Base-by-base conservation (phyloP, 768 basidiomycete genomes). In the Lactarius evosmus region DNA sequence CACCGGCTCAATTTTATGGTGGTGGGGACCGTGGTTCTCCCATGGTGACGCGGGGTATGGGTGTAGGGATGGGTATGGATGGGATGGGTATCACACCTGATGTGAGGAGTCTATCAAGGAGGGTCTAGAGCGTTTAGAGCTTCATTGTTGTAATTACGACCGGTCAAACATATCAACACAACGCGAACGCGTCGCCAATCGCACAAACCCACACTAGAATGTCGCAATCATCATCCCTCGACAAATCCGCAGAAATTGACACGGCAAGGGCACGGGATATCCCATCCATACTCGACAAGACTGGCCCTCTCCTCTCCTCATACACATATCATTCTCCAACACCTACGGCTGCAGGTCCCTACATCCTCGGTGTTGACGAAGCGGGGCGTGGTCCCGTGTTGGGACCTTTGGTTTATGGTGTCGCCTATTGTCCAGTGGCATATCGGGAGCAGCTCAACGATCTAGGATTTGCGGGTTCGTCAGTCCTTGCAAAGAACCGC, bases 331-430 rank as follows among this genome's bases (percentile, higher is more conserved):
- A 92, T 72, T 89, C 90, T 0, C 80, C 85, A 1, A 82, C 73
- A 0, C 91, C 92, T 2, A 87, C 86, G 0, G 82, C 85, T 0
- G 61, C 74, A 1, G 92, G 92, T 0, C 89, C 90, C 0, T 97
- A 95, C 77, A 92, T 98, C 55, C 87, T 99, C 56, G 97, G 97
- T 27, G 95, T 99, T n/a, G 97, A 99, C 74, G 97, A 99, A 74
- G 97, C 97, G 0, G 97, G 97, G 0, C 82, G 97, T 60, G 97
- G 97, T 0, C 97, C 96, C 25, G 96, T 96, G 1, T 79, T 99
- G 0, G 96, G 95, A 1, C 97, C 97, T 0, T 83, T 98, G 64
- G 97, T 99, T 0, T 98, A 99, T 71, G 96, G 91, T 7, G 86
- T 96, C 29, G 95, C 97, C 0, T 98, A 93, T 71, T 98, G 96